Percentiles rank a stretch among this genome's conserved stretches.
phyloP scores from a whole-genome alignment of 495 filamentous ascomycete genomes.

The Lophiotrema nucula region DNA sequence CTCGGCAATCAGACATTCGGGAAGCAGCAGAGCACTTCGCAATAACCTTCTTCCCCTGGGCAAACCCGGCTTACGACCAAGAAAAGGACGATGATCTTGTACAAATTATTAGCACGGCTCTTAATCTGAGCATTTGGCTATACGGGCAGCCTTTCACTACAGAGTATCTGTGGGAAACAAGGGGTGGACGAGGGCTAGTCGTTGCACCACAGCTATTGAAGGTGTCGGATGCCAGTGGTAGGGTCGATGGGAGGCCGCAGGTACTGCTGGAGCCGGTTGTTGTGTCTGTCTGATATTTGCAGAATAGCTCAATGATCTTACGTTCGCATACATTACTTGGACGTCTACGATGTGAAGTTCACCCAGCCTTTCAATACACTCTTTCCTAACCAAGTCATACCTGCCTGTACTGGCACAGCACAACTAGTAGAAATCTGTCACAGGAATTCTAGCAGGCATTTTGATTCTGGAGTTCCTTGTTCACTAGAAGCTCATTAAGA shows the following conservation, averaged over 20 bases:
- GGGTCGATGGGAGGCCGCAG: not conserved
- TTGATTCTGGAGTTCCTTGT: too few relatives aligned
- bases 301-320: too few relatives aligned
- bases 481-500: too few relatives aligned
- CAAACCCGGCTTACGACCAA: slow-evolving; percentile 16
- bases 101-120: slow-evolving; percentile 11
- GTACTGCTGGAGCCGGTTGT: slow-evolving; percentile 6
- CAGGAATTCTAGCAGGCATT: too few relatives aligned
- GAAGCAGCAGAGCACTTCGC: slow-evolving; percentile 27
- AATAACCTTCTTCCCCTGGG: slow-evolving; percentile 29
- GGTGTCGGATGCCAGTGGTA: not conserved
- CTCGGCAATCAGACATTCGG: slow-evolving; percentile 4
- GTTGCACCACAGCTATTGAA: slow-evolving; percentile 12
- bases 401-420: too few relatives aligned
- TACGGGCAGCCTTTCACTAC: slow-evolving; percentile 12
- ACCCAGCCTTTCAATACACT: too few relatives aligned
- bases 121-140: slow-evolving; percentile 22
- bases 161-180: slow-evolving; percentile 13
- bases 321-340: too few relatives aligned
- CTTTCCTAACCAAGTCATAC: too few relatives aligned
- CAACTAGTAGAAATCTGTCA: too few relatives aligned
- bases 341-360: too few relatives aligned
- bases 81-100: slow-evolving; percentile 26
- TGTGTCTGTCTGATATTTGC: too few relatives aligned
- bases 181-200: slow-evolving; percentile 9